Conservation (phyloP, 1,284 basidiomycete species). For the Fomitiporia mediterranea region DNA sequence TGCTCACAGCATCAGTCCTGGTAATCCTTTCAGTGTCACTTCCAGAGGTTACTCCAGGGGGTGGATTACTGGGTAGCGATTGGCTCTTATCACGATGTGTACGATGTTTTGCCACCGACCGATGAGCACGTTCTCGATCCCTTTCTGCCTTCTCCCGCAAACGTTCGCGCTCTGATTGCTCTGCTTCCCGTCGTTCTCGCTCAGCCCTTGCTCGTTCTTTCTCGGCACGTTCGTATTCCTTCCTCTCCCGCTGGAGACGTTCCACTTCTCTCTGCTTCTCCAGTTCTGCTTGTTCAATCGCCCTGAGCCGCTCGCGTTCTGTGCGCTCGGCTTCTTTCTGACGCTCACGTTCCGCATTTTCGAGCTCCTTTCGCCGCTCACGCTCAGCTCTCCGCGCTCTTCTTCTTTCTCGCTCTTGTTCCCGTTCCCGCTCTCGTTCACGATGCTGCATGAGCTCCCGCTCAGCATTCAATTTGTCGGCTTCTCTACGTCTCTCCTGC, state of each 20-base stretch:
- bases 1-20: conserved; percentile 13
- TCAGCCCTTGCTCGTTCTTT: not conserved
- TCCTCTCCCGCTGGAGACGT: conserved; percentile 5
- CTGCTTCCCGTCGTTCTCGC: conserved; percentile 3
- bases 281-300: not conserved
- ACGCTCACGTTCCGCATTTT: conserved; percentile 12
- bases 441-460: not conserved
- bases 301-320: conserved; percentile 6
- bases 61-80: conserved; percentile 5
- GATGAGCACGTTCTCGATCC: conserved; percentile 7
- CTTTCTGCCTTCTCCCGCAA: not conserved
- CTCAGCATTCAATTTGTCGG: not conserved
- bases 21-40: conserved; percentile 15
- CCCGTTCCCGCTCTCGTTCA: conserved; percentile 6
- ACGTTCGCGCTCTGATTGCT: conserved; percentile 9
- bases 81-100: conserved; percentile 14
- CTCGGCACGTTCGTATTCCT: conserved; percentile 8
- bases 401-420: not conserved
- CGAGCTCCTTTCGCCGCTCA: conserved; percentile 1
- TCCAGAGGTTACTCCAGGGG: conserved; percentile 6
- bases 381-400: conserved; percentile 8
- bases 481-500: conserved; percentile 4
- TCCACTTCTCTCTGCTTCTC: conserved; percentile 7
- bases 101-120: conserved; percentile 5
- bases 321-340: conserved; percentile 7